These are phyloP conservation scores for Cicer yamashitae DNA, from an alignment of 306 rosid species.

Conservation along the genomic window DNA sequence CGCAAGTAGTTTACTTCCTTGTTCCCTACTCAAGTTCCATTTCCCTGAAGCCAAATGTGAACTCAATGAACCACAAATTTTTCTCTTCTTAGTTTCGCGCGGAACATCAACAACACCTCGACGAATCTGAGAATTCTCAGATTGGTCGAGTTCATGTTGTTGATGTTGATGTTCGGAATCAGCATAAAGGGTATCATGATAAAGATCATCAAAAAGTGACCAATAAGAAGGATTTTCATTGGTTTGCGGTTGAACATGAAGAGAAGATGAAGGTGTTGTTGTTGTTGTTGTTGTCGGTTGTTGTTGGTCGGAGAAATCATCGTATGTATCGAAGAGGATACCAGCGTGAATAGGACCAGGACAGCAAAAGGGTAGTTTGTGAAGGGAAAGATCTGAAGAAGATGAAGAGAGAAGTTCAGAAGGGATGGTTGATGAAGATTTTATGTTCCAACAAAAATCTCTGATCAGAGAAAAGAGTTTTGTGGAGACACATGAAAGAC, in stretches of 20 bases:
- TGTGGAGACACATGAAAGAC: constrained; percentile 78
- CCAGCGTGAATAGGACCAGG: constrained; percentile 89
- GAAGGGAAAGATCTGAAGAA: constrained; percentile 51
- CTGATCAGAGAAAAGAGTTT: constrained; percentile 67
- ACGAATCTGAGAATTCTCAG: constrained; percentile 15
- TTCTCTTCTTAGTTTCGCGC: constrained; percentile 55
- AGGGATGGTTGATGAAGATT: constrained; percentile 60
- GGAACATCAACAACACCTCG: constrained; percentile 39
- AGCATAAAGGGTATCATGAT: constrained; percentile 65
- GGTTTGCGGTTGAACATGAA: not conserved
- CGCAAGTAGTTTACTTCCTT: constrained; percentile 78
- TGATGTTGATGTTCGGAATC: constrained; percentile 48
- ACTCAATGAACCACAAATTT: constrained; percentile 46
- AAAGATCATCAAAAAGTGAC: constrained; percentile 90
- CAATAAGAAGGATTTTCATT: constrained; percentile 52
- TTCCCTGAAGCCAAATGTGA: constrained; percentile 83
- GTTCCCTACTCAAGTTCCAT: constrained; percentile 81
- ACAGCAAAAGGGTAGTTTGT: constrained; percentile 83
- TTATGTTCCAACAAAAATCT: constrained; percentile 66
- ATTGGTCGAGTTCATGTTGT: not conserved
- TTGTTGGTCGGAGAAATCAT: constrained; percentile 77
- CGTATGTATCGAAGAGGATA: constrained; percentile 74
- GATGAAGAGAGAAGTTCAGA: constrained; percentile 54
- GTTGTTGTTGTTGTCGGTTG: constrained; percentile 43
- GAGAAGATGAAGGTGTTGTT: constrained; percentile 36